Conservation (phyloP, 257 asterid species). For the Penstemon eatonii region DNA sequence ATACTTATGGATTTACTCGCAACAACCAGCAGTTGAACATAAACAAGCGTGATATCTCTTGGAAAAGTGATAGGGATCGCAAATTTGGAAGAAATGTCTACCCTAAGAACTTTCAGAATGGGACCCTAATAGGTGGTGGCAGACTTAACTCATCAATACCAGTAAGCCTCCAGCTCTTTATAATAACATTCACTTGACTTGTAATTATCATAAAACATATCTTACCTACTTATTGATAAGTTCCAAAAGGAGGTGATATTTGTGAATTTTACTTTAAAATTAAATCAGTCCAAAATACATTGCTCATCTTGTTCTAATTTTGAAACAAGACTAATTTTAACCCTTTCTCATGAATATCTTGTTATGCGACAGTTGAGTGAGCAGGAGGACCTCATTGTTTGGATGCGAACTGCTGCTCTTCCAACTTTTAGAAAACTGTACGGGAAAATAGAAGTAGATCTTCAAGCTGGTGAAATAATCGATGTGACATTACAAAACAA, state of each 20-base stretch:
- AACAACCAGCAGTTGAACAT: slow-evolving; percentile 50
- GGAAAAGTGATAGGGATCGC: slow-evolving; percentile 94
- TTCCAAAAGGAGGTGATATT: background rate
- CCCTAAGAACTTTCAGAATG: slow-evolving; percentile 78
- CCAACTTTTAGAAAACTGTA: slow-evolving; percentile 87
- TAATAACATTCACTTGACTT: slow-evolving; percentile 2
- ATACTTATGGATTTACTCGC: slow-evolving; percentile 63
- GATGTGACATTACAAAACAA: slow-evolving; percentile 53
- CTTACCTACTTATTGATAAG: background rate
- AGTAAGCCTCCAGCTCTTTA: slow-evolving; percentile 48
- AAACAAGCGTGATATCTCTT: slow-evolving; percentile 71
- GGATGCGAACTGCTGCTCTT: slow-evolving; percentile 96
- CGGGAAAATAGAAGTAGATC: slow-evolving; percentile 75
- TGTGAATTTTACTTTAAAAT: background rate
- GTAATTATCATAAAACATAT: background rate
- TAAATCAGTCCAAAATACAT: slow-evolving; percentile 7
- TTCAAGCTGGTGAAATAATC: slow-evolving; percentile 49
- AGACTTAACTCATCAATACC: slow-evolving; percentile 46
- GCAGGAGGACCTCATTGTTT: slow-evolving; percentile 85
- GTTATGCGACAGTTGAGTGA: slow-evolving; percentile 55
- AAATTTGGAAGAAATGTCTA: slow-evolving; percentile 81
- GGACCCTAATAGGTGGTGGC: slow-evolving; percentile 66
- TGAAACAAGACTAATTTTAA: slow-evolving; percentile 8
- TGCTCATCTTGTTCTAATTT: slow-evolving; percentile 2
- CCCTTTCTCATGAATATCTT: slow-evolving; percentile 21